Evolutionary conservation across 2,329 filamentous ascomycete genomes (phyloP), one percentile per base, ranked within the genome.

Genomic region (Diaporthe citrichinensis): DNA sequence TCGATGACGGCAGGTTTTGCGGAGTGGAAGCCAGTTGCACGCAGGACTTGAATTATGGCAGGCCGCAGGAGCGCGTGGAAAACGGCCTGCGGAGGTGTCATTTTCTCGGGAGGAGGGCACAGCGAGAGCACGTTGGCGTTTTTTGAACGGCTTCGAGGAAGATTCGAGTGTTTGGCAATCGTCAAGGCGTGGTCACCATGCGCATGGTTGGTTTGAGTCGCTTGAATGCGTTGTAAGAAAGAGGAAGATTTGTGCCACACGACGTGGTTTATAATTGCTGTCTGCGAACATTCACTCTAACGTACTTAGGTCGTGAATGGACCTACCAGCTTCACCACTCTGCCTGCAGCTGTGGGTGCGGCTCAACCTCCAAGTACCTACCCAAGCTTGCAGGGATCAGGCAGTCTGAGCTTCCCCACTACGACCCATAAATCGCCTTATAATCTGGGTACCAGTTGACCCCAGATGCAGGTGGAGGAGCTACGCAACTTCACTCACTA

Each of bases 11-110:
- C 93, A 2, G 95, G 93, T 73, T 92, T 92, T 69, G 95, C 94
- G 57, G 93, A 90, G 83, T 97, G 94, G 86, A 97, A 98, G 82
- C 96, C 96, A 34, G 95, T 93, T 41, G 96, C 95, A 81, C 96
- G 95, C 71, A 98, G 92, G 80, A 98, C 96, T 85, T 98, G 95
- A 75, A 98, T 91, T 76, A 98, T 91, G 65, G 93, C 93, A 2
- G 96, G 96, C 57, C 95, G 95, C 74, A 98, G 89, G 78, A 98
- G 92, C 76, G 94, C 93, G 84, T 95, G 93, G 85, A 88, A 90
- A 74, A 90, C 84, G n/a, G 87, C 83, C 14, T 86, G 84, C 4
- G 86, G 87, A 44, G 81, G 85, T 77, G 84, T 85, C 87, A 89
- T 90, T 59, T 75, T 83, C 75, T 14, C 15, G 20, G n/a, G 20